These are phyloP conservation scores for Ambrosia hybrid DNA, from an alignment of 140 eudicot genomes.

Conservation along the genomic window DNA sequence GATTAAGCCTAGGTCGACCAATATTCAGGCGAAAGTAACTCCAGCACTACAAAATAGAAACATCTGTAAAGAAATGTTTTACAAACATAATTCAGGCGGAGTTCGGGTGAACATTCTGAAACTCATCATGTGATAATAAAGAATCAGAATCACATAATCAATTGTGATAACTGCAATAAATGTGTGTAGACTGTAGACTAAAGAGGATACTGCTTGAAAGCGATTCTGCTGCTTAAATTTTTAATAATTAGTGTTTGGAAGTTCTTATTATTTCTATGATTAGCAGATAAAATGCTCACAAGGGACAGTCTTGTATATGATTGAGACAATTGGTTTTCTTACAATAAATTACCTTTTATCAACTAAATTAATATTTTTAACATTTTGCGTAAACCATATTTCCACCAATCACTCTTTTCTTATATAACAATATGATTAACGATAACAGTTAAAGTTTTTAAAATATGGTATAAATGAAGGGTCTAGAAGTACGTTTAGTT, in stretches of 20 bases:
- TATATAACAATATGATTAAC: background rate
- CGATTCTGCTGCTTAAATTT: background rate
- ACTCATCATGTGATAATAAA: constrained; percentile 9
- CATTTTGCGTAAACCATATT: background rate
- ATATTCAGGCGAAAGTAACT: constrained; percentile 91
- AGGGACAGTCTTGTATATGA: background rate
- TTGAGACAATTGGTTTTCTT: too few species aligned
- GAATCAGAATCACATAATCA: background rate
- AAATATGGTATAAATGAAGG: constrained; percentile 1
- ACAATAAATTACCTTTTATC: too few species aligned
- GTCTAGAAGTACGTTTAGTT: background rate
- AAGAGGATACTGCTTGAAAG: background rate
- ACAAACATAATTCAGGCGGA: constrained; percentile 5
- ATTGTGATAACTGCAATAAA: constrained; percentile 1
- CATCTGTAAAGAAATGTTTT: constrained; percentile 4
- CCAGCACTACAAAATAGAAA: constrained; percentile 73
- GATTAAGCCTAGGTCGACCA: constrained; percentile 89
- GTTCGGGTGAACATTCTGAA: constrained; percentile 7
- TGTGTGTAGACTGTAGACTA: background rate
- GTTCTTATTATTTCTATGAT: background rate
- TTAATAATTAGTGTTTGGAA: background rate
- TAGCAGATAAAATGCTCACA: background rate
- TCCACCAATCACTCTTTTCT: background rate
- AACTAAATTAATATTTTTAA: background rate
- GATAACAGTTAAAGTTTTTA: background rate